Base-by-base conservation (phyloP, 257 asterid genomes). In the Rhazya stricta region DNA sequence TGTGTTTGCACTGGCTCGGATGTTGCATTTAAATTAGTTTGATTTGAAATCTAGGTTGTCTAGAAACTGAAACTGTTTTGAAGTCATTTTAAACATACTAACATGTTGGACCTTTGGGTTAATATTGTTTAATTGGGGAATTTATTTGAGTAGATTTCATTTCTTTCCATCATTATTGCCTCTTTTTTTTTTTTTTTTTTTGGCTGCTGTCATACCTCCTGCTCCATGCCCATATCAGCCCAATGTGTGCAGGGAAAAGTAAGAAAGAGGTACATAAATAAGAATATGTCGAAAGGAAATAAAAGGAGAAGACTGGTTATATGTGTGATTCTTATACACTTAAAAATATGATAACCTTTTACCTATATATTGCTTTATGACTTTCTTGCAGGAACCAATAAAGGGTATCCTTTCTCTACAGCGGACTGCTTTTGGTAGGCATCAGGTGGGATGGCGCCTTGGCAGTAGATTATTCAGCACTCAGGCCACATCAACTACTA, bases 401-500 rank as follows among this genome's bases (percentile, higher is more conserved):
- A 92, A 83, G 89, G 85, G 90, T 65, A 82, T 95, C 80, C 84
- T 91, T 77, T 86, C 93, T 81, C 87, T 89, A 53, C 92, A 72
- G 70, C 79, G 83, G 83, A 72, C 83, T 60, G 83, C 90, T 80
- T 82, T 87, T 71, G 76, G 80, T 76, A 85, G 76, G 78, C 83
- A 84, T 68, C 82, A 85, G 36, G 65, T 87, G 66, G 85, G 79
- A 60, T 80, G 84, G 87, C 88, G 88, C 43, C 76, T 80, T 30
- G 80, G 85, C 61, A 79, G 83, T 78, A 91, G 89, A 79, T 78
- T 84, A 74, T 85, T 89, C 77, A 91, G 92, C 88, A 87, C 98
- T 34, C 97, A 95, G 82, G 91, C 97, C 73, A 85, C 97, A 67
- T 84, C 98, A 67, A 82, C 94, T 76, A 81, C 98, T 69, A 41